Evolutionary conservation across 768 basidiomycete genomes (phyloP), one percentile per base, ranked within the genome.

Genomic region (Rubroboletus pulcherrimus): DNA sequence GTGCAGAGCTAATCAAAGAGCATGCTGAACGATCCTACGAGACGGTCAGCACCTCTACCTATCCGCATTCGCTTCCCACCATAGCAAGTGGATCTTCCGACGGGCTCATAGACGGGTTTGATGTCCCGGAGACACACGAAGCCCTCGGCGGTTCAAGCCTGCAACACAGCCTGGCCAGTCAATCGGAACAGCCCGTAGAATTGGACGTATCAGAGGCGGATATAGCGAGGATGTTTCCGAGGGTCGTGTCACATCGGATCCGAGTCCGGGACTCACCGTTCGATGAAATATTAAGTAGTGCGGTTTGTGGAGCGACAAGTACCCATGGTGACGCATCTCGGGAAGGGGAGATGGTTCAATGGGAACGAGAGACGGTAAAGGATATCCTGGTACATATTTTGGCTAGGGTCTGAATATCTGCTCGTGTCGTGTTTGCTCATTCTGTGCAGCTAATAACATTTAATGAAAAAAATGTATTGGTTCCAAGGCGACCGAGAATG

Each of bases 131-230:
- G 26, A 54, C 55, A 1, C 43, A 45, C 14, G 59, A 53, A 30
- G 37, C 24, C 24, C 24, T 55, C 7, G 44, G 38, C 17, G 29
- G 39, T 21, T 44, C 64, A 7, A 57, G 44, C 17, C 11, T 58
- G 15, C 55, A 49, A 11, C 57, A 46, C 29, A 51, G 50, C 48
- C 10, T 47, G 17, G 49, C 38, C 14, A 54, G 57, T 53, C 51
- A 51, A 31, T 38, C 46, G 2, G 67, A 69, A 24, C 63, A 66
- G 48, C 62, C 62, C 29, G 63, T 69, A 42, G 64, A 73, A 35
- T 61, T 86, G 58, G 86, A 87, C 54, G 83, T 88, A 5, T 85
- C 85, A 6, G 87, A 89, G 67, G 84, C 84, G 54, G 87, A 92
- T 61, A 77, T 89, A 58, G 86, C 86, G 53, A 78, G 87, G 55